Percentiles rank a stretch among this genome's conserved stretches.
Conservation (phyloP, 1,284 basidiomycete genomes). For the Athelia sp. region DNA sequence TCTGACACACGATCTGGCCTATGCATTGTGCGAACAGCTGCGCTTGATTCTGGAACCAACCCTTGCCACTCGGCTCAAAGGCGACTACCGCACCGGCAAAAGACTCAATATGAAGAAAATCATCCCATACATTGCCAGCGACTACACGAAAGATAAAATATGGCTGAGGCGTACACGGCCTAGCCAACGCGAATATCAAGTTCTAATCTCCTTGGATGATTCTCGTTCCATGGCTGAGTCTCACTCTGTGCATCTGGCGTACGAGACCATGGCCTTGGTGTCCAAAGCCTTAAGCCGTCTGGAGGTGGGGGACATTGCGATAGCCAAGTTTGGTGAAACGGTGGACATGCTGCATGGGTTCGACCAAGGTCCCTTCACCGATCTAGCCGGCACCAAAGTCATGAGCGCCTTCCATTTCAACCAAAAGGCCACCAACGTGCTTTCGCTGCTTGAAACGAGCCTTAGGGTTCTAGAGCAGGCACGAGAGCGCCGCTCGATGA, state of each 20-base stretch:
- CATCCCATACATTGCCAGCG: slow-evolving; percentile 96
- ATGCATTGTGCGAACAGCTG: slow-evolving; percentile 92
- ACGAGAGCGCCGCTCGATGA: slow-evolving; percentile 57
- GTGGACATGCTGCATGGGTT: slow-evolving; percentile 91
- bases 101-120: slow-evolving; percentile 99
- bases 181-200: slow-evolving; percentile 93
- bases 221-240: slow-evolving; percentile 96
- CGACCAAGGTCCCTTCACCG: slow-evolving; percentile 73
- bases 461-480: slow-evolving; percentile 75
- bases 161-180: slow-evolving; percentile 96
- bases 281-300: slow-evolving; percentile 88
- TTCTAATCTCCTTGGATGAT: slow-evolving; percentile 93
- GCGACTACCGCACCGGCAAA: slow-evolving; percentile 98
- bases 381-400: slow-evolving; percentile 75
- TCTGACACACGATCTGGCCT: slow-evolving; percentile 88
- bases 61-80: slow-evolving; percentile 88
- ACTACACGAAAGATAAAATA: slow-evolving; percentile 99
- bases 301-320: slow-evolving; percentile 91
- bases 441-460: slow-evolving; percentile 81
- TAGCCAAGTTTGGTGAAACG: slow-evolving; percentile 86
- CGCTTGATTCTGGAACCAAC: slow-evolving; percentile 97
- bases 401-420: slow-evolving; percentile 87
- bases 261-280: slow-evolving; percentile 91
- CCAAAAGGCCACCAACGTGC: slow-evolving; percentile 89
- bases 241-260: slow-evolving; percentile 91